Evolutionary conservation across 1,284 basidiomycete genomes (phyloP).

Genomic region (Ganoderma sinense): DNA sequence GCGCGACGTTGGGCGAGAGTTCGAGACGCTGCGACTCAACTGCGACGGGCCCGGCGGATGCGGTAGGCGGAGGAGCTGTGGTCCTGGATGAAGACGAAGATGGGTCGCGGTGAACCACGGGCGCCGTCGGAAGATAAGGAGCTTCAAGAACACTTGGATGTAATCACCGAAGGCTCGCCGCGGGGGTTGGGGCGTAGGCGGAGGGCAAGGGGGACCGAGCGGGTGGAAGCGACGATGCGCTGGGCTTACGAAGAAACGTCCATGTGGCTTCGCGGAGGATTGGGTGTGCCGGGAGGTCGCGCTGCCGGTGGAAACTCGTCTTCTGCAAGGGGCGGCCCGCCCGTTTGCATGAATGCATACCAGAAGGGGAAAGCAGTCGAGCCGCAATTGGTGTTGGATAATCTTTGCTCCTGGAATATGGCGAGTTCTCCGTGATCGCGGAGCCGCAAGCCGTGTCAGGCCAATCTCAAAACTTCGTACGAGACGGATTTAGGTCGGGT

Average conservation of each 20-base stretch:
- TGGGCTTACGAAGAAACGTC: neutral
- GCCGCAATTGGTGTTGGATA: neutral
- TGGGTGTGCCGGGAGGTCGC: neutral
- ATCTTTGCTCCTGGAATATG: neutral
- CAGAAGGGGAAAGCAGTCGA: neutral
- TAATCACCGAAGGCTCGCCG: neutral
- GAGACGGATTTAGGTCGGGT: neutral
- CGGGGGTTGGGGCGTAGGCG: neutral
- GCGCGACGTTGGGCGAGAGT: conserved; percentile 37
- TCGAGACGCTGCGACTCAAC: neutral
- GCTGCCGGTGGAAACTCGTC: neutral
- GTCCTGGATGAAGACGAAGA: neutral
- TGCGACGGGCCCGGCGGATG: neutral
- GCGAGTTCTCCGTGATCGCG: neutral
- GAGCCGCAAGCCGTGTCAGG: neutral
- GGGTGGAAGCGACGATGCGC: conserved; percentile 10
- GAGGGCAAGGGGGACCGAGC: conserved; percentile 3
- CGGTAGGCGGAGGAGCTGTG: neutral
- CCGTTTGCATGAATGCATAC: neutral
- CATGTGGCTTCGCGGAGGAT: neutral
- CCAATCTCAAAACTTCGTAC: neutral
- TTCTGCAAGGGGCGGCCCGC: neutral
- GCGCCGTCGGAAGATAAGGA: neutral
- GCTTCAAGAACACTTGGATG: neutral
- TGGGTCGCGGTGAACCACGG: neutral